Evolutionary conservation across 495 filamentous ascomycete species (phyloP).

Genomic region (Hyaloscypha bicolor): DNA sequence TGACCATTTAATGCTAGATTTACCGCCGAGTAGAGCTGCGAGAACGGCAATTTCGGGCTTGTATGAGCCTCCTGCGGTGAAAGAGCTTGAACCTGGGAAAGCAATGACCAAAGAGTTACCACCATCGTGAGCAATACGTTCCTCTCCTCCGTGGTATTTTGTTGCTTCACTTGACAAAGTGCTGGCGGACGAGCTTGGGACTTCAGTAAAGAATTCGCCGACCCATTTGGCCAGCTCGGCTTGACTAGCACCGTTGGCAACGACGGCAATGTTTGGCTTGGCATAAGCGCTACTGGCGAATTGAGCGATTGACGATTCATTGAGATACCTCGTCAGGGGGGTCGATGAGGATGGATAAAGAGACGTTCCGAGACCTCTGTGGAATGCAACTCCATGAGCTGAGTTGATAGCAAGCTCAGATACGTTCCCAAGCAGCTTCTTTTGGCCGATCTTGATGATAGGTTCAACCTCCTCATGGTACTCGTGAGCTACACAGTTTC

Average conservation of each 20-base stretch:
- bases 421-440: constrained; percentile 64
- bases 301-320: constrained; percentile 64
- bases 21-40: constrained; percentile 84
- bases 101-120: constrained; percentile 82
- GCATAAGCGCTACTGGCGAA: constrained; percentile 79
- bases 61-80: constrained; percentile 65
- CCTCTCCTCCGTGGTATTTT: constrained; percentile 94
- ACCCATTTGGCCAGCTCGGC: constrained; percentile 86
- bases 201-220: constrained; percentile 77
- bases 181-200: constrained; percentile 39
- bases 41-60: constrained; percentile 91
- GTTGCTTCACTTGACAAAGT: constrained; percentile 47
- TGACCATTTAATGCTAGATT: constrained; percentile 93
- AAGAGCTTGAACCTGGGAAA: constrained; percentile 86
- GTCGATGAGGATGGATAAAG: constrained; percentile 69
- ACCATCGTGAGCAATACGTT: constrained; percentile 75
- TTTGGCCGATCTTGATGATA: constrained; percentile 71
- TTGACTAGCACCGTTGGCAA: constrained; percentile 83
- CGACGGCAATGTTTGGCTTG: constrained; percentile 87
- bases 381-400: constrained; percentile 89
- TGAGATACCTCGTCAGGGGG: constrained; percentile 76
- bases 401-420: constrained; percentile 77
- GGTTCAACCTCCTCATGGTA: constrained; percentile 81
- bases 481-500: constrained; percentile 66
- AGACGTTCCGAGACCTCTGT: constrained; percentile 82